Base-by-base conservation (phyloP, 1,284 basidiomycete species). In the Melampsora abietis-canadensis region DNA sequence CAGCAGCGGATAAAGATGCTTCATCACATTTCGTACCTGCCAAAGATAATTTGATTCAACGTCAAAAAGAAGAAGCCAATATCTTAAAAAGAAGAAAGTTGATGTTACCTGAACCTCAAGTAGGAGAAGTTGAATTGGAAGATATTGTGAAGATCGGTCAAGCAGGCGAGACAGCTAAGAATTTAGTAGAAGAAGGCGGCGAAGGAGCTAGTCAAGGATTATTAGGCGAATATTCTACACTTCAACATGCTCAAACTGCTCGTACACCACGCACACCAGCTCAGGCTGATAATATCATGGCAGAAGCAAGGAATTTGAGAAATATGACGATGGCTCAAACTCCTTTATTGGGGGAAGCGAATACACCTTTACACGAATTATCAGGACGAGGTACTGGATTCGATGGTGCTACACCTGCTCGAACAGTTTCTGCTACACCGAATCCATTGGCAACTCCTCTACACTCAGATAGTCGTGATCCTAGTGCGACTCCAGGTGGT, bases 91-190 rank as follows among this genome's bases (percentile, higher is more conserved):
- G 96, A 76, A 84, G 92, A 78, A 92, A 92, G 82, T 85, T 99
- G 63, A 87, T 88, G 76, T 85, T 98, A 14, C 96, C 96, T 0
- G 85, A 86, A 24, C 92, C 95, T 1, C 95, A 98, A 81, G 96
- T 99, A 3, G 92, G 92, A n/a, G 94, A 99, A 83, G 84, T 86
- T 7, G 95, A 99, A 83, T 83, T 99, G 66, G 96, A 98, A 83
- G 94, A 98, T 79, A 98, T 98, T 79, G 95, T 97, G 79, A 99
- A 98, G 85, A 94, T 98, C 78, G 96, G 95, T 0, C 89, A 92
- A 81, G 91, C 91, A 0, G 90, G 94, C 6, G 92, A 97, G 83
- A 89, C 87, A 76, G 91, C 94, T 10, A 89, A 92, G 79, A 88
- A 89, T 5, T 82, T 98, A 78, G 93, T 98, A 7, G 82, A 82